Evolutionary conservation across 495 filamentous ascomycete species (phyloP).

Genomic region (Hyphodiscus hymeniophilus): DNA sequence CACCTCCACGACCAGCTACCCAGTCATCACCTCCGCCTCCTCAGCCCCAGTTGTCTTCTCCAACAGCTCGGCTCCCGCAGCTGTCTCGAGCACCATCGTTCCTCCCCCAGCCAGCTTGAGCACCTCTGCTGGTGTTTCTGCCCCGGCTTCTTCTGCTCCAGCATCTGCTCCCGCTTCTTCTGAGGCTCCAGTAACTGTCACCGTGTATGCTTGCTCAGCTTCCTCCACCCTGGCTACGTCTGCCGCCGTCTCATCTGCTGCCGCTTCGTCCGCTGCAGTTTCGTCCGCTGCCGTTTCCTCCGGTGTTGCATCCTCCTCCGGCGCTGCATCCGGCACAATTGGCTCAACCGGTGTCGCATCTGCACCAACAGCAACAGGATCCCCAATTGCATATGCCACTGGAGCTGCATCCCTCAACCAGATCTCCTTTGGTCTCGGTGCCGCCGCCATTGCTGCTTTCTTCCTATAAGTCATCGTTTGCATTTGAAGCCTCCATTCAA

Average conservation of each 20-base stretch:
- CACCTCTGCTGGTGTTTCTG: slow-evolving; percentile 1
- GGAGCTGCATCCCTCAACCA: slow-evolving; percentile 35
- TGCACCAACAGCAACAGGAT: slow-evolving; percentile 22
- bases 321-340: slow-evolving; percentile 18
- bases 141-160: slow-evolving; percentile 21
- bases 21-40: neutral
- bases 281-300: neutral
- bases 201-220: too few relatives aligned
- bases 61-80: neutral
- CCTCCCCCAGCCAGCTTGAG: slow-evolving; percentile 25
- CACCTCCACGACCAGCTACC: slow-evolving; percentile 26
- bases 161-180: slow-evolving; percentile 31
- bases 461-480: slow-evolving; percentile 37
- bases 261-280: slow-evolving; percentile 25
- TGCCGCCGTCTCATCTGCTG: slow-evolving; percentile 45
- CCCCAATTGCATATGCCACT: slow-evolving; percentile 26
- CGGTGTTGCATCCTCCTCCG: slow-evolving; percentile 1
- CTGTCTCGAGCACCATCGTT: neutral
- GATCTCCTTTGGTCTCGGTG: slow-evolving; percentile 36
- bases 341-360: slow-evolving; percentile 24
- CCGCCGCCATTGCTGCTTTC: slow-evolving; percentile 42
- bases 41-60: neutral
- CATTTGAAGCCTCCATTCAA: slow-evolving; percentile 14
- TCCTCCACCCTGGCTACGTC: slow-evolving; percentile 28
- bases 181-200: slow-evolving; percentile 16